phyloP scores from a whole-genome alignment of 306 rosid species.

The Oxytropis ochrocephala region DNA sequence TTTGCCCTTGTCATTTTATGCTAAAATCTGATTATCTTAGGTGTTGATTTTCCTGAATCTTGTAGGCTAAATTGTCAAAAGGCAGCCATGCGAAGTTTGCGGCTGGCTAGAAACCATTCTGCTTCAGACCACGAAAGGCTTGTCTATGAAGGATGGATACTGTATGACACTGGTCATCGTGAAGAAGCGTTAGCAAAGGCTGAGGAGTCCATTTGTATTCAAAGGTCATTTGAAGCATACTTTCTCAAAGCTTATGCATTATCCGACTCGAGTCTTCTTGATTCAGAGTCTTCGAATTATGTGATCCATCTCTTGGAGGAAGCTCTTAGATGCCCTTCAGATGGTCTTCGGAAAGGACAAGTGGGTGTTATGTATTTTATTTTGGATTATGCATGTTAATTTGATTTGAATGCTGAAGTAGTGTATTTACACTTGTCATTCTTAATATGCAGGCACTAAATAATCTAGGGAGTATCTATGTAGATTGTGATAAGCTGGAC shows the following conservation, averaged over 20 bases:
- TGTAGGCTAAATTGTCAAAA: constrained; percentile 79
- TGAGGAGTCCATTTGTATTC: constrained; percentile 69
- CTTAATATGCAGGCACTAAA: constrained; percentile 62
- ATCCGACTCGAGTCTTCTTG: constrained; percentile 76
- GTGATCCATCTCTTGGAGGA: constrained; percentile 77
- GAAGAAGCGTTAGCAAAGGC: constrained; percentile 87
- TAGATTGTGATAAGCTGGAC: constrained; percentile 81
- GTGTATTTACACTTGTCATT: constrained; percentile 16
- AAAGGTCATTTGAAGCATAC: constrained; percentile 94
- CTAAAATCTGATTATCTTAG: not conserved
- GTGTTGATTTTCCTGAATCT: constrained; percentile 20
- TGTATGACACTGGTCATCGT: constrained; percentile 89
- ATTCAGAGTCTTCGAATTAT: constrained; percentile 51
- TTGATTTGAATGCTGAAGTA: constrained; percentile 15
- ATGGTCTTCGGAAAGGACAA: constrained; percentile 93
- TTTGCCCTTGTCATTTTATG: not conserved
- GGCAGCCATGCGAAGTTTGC: constrained; percentile 83
- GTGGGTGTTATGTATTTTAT: constrained; percentile 33
- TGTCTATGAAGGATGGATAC: constrained; percentile 92
- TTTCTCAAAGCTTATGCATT: constrained; percentile 85
- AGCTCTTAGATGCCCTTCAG: constrained; percentile 92
- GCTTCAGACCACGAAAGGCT: constrained; percentile 72
- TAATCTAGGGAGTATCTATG: constrained; percentile 82
- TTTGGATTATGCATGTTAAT: not conserved
- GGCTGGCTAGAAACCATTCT: constrained; percentile 75